Evolutionary conservation across 2,329 filamentous ascomycete species (phyloP), one percentile per base, ranked within the genome.

Genomic region (Apiospora phragmitis): DNA sequence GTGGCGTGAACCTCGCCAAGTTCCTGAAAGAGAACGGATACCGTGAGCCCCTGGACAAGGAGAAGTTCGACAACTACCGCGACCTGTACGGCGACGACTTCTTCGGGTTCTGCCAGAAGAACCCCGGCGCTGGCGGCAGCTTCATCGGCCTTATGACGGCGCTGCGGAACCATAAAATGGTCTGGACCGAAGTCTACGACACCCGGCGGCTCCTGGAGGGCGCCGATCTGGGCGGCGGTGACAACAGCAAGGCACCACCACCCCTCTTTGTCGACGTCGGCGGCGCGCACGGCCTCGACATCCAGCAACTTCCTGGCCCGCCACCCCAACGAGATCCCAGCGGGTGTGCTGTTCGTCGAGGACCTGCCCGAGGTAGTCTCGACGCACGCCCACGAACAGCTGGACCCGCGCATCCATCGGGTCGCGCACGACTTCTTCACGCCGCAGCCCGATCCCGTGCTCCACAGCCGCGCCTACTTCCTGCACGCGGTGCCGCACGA

Each of bases 221-320:
- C 0, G 75, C 76, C 1, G 75, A 75, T 1, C 55, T 77, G 26
- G 74, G 69, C 7, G 71, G 76, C 5, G 77, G 78, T 3, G 77
- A 76, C 0, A 73, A 69, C 9, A 71, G 76, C 6, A 77, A 79
- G 3, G 76, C 76, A 0, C n/a, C 2, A 78, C 41, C 74, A 16
- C 67, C 83, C 8, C 69, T 85, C 3, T 62, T 76, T 16, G 81
- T 85, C 16, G 83, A 85, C 43, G 74, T 85, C 2, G 83, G 83
- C 8, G 83, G 83, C 0, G 81, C 80, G 65, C 77, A 81, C 41
- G 83, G 83, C 0, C 78, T 83, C 59, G 82, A 84, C 49, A 71
- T 81, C 7, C 69, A 74, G 6, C 74, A 72, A 72, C 3, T 76
- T 85, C 29, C 74, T 79, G 1, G 71, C 78, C 8, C 75, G 75